These are phyloP conservation scores for Annona cherimola DNA, from an alignment of 164 flowering plant genomes.

Conservation along the genomic window DNA sequence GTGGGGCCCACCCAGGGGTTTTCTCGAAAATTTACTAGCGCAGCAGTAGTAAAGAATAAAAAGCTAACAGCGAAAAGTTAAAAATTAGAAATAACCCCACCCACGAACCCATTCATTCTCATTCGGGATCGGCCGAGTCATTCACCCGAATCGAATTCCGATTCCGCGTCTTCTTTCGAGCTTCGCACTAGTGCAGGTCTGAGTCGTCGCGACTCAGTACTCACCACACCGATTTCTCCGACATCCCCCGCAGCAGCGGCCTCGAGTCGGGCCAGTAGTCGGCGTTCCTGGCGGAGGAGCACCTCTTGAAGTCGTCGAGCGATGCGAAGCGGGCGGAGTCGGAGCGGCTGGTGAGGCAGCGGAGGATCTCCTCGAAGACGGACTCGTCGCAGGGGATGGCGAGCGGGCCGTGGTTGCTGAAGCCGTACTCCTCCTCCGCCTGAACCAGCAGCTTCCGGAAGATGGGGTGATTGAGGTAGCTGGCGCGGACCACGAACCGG, in stretches of 20 bases:
- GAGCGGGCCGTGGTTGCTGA: slow-evolving; percentile 56
- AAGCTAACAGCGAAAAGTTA: not conserved
- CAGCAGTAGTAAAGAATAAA: no score
- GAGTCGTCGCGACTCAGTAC: slow-evolving; percentile 6
- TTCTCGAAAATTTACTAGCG: no score
- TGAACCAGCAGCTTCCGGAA: slow-evolving; percentile 56
- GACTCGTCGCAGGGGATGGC: slow-evolving; percentile 83
- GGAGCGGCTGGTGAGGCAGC: slow-evolving; percentile 43
- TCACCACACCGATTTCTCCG: slow-evolving; percentile 27
- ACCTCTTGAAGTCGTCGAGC: slow-evolving; percentile 48
- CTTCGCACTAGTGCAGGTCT: not conserved
- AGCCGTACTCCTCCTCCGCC: slow-evolving; percentile 87
- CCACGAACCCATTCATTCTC: not conserved
- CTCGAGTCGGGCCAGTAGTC: slow-evolving; percentile 62
- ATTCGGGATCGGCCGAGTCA: not conserved
- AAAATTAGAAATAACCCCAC: slow-evolving; percentile 1
- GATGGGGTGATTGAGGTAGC: slow-evolving; percentile 75
- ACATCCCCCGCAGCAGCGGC: slow-evolving; percentile 45
- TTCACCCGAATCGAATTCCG: slow-evolving; percentile 8
- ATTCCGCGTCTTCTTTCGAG: not conserved
- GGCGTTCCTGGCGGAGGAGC: slow-evolving; percentile 33
- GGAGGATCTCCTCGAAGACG: slow-evolving; percentile 62
- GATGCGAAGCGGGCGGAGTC: slow-evolving; percentile 37
- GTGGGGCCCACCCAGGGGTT: slow-evolving; percentile 5
- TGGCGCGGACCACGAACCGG: slow-evolving; percentile 67